These are phyloP conservation scores for Apophysomyces sp. DNA, from an alignment of 371 early-diverging fungal genomes.

Conservation along the genomic window DNA sequence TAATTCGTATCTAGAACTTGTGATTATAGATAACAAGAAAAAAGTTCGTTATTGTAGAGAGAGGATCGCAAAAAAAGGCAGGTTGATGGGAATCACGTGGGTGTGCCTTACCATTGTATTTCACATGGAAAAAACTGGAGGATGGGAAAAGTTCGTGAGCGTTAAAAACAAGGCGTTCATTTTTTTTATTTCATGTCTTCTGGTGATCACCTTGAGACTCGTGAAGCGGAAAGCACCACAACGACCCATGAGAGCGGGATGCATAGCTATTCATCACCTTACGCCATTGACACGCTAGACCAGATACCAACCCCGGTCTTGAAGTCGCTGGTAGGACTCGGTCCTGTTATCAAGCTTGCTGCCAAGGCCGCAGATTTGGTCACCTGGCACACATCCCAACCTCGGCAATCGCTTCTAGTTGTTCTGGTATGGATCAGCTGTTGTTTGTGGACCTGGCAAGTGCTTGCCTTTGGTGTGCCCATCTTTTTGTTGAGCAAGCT, in stretches of 20 bases:
- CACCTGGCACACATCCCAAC: slow-evolving; percentile 25
- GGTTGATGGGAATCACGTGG: too few species aligned
- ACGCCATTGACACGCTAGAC: slow-evolving; percentile 31
- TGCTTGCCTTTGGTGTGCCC: slow-evolving; percentile 30
- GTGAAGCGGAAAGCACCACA: background rate
- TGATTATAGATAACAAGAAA: too few species aligned
- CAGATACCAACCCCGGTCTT: slow-evolving; percentile 43
- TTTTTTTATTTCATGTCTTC: background rate
- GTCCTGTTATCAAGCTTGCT: slow-evolving; percentile 19
- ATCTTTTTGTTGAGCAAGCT: slow-evolving; percentile 21
- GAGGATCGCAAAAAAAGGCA: too few species aligned
- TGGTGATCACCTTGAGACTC: background rate
- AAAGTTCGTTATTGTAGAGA: too few species aligned
- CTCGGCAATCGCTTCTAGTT: slow-evolving; percentile 25
- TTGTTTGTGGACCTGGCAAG: slow-evolving; percentile 35
- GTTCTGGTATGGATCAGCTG: slow-evolving; percentile 24
- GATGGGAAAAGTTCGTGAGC: background rate
- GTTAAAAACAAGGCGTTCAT: background rate
- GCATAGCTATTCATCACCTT: slow-evolving; percentile 38
- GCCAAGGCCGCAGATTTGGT: slow-evolving; percentile 7
- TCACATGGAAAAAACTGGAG: too few species aligned
- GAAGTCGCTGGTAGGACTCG: slow-evolving; percentile 25
- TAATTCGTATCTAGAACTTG: too few species aligned
- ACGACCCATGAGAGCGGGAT: background rate
- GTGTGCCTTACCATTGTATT: too few species aligned